Evolutionary conservation across 1,139 yeast genomes (phyloP).

Genomic region (Pichia sp.): DNA sequence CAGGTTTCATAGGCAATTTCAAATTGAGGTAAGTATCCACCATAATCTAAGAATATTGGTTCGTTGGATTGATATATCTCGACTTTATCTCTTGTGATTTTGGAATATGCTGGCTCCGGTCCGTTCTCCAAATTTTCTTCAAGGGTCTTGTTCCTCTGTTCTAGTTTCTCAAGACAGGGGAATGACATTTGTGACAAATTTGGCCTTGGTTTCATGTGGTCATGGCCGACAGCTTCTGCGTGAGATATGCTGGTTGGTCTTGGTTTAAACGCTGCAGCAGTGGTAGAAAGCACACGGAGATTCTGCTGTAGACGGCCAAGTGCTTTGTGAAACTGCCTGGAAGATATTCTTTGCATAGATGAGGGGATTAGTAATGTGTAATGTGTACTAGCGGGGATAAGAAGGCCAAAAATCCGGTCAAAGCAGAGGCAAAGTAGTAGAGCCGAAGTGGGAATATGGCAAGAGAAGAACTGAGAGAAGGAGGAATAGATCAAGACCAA

Average conservation of each 20-base stretch:
- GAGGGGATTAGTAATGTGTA: background rate
- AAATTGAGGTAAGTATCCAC: slow-evolving; percentile 68
- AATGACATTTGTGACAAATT: slow-evolving; percentile 54
- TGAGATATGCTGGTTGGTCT: slow-evolving; percentile 19
- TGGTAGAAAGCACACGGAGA: slow-evolving; percentile 3
- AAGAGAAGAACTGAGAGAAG: too few relatives aligned
- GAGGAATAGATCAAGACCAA: too few relatives aligned
- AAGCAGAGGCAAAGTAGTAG: background rate
- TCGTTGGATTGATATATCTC: slow-evolving; percentile 44
- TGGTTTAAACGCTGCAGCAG: slow-evolving; percentile 15
- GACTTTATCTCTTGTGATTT: slow-evolving; percentile 59
- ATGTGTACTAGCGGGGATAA: background rate
- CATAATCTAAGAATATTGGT: slow-evolving; percentile 72
- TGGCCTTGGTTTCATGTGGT: slow-evolving; percentile 38
- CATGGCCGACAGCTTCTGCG: slow-evolving; percentile 15
- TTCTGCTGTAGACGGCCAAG: background rate
- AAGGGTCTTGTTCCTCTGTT: slow-evolving; percentile 46
- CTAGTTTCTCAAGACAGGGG: slow-evolving; percentile 80
- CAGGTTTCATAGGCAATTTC: slow-evolving; percentile 87
- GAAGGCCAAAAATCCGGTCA: background rate
- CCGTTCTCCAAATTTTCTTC: slow-evolving; percentile 43
- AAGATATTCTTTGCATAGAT: background rate
- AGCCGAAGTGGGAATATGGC: too few relatives aligned
- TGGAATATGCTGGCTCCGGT: slow-evolving; percentile 80
- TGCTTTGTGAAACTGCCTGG: background rate